Evolutionary conservation across 2,329 filamentous ascomycete species (phyloP), one percentile per base, ranked within the genome.

Genomic region (Aphanoascus verrucosus): DNA sequence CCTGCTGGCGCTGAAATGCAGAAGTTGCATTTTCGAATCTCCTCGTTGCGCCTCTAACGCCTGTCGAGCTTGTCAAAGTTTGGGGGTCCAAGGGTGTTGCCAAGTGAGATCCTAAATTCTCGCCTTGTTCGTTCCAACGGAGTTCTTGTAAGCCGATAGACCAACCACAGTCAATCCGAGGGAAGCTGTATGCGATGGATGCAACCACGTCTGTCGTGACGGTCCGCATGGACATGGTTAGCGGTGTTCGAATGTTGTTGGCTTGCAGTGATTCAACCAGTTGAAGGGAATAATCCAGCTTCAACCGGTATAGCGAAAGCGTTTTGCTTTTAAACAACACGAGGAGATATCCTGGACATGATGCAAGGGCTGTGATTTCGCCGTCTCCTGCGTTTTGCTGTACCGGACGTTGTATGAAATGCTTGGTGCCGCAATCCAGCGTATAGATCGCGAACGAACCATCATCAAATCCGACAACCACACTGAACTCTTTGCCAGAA

Each of bases 91-190:
- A 64, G 5, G 70, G 69, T 28, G 66, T 71, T 19, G 70, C 63
- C 38, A 72, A 62, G 35, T 68, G 68, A 9, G 68, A 72, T 28
- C 60, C 62, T 15, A 67, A 58, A 52, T 67, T 66, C 38, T 67
- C 69, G 5, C 78, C 78, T 45, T 69, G 65, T 49, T 67, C 67
- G 34, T 69, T 69, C n/a, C 94, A 77, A 55, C 85, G 82, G 42
- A 96, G 73, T 67, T 96, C 91, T 67, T 97, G 91, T n/a, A 97
- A 80, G 1, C 89, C 90, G 14, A 95, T 79, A 6, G 86, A 89
- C 87, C 90, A 96, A 28, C 89, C 89, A 42, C 82, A 82, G 2
- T 84, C 75, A 60, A 83, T 81, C 1, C 86, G 85, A 14, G 85
- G 83, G 59, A 94, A 82, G 0, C 87, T 86, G 66, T 94, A 96